A percentile compares a stretch with the other conserved stretches of the same genome.
Evolutionary conservation across 306 rosid genomes (phyloP).

Genomic region (Mucuna pruriens): DNA sequence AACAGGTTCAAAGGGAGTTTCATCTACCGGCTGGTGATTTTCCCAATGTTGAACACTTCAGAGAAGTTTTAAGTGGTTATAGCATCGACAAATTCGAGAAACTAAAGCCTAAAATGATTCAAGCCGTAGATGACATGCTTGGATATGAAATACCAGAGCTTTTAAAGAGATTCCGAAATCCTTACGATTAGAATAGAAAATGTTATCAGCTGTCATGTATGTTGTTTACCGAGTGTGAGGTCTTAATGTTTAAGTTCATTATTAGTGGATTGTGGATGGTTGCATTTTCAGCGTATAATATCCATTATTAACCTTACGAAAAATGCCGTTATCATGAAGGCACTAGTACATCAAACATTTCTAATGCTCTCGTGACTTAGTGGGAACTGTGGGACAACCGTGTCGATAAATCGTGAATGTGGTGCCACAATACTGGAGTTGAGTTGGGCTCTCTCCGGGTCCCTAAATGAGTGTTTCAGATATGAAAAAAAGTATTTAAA

Average conservation of each 20-base stretch:
- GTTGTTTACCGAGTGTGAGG: not conserved
- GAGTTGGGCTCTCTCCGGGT: too few relatives aligned
- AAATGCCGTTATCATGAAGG: not conserved
- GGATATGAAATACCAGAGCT: constrained; percentile 93
- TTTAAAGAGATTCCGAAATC: constrained; percentile 83
- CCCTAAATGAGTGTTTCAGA: too few relatives aligned
- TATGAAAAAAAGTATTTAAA: too few relatives aligned
- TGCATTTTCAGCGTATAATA: not conserved
- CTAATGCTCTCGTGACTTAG: not conserved
- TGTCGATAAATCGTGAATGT: not conserved
- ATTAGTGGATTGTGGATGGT: not conserved
- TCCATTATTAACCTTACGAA: not conserved
- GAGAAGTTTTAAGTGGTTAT: constrained; percentile 64
- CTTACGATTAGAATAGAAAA: constrained; percentile 57
- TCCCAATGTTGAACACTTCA: constrained; percentile 77
- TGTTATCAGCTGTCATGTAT: not conserved
- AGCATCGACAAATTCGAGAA: constrained; percentile 87
- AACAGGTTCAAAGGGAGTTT: constrained; percentile 83
- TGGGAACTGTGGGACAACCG: not conserved
- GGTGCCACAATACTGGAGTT: not conserved
- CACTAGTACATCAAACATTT: not conserved
- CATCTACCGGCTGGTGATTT: constrained; percentile 92
- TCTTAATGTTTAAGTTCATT: constrained; percentile 9
- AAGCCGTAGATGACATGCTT: constrained; percentile 90
- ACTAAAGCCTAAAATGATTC: constrained; percentile 90